Evolutionary conservation across 1,284 basidiomycete species (phyloP), one percentile per base, ranked within the genome.

Genomic region (Phellinidium pouzarii): DNA sequence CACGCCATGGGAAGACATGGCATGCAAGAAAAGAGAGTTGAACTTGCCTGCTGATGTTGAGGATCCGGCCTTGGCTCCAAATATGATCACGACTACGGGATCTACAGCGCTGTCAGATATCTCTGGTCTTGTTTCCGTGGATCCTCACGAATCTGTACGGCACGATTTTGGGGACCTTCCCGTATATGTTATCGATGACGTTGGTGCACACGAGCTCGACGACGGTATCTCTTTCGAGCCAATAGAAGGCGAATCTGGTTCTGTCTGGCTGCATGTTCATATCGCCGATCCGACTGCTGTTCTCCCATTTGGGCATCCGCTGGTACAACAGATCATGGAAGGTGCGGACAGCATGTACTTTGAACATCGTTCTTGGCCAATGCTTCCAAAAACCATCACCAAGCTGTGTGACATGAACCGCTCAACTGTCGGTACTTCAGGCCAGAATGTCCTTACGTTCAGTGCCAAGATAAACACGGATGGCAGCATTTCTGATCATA

Each of bases 121-220:
- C 12, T 12, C 41, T 5, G 52, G 52, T 23, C 46, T 53, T 20
- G 23, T 77, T 81, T 56, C 60, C 2, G 60, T 62, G 1, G 87
- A 91, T 61, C 74, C 77, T 0, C 68, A 82, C 27, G 84, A 84
- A 26, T 68, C 75, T 20, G 66, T 91, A 1, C 84, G 94, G 3
- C 82, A 91, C 62, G 95, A 98, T 68, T 97, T 93, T 66, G 89
- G 88, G 9, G 62, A 82, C 55, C 67, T 88, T 52, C 82, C 82
- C 0, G 91, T 94, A 0, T 98, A 87, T 66, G 88, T 97, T 17
- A 87, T 99, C 52, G 96, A 99, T 65, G 91, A 94, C 59, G 64
- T 74, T 0, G 65, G 62, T 4, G 94, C 96, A 0, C 71, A 87
- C 60, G 96, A 99, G 66, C 77, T 99, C 25, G 96, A 99, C 62